Evolutionary conservation across 2,329 filamentous ascomycete species (phyloP), one percentile per base, ranked within the genome.

Genomic region (Diaporthe longicolla): DNA sequence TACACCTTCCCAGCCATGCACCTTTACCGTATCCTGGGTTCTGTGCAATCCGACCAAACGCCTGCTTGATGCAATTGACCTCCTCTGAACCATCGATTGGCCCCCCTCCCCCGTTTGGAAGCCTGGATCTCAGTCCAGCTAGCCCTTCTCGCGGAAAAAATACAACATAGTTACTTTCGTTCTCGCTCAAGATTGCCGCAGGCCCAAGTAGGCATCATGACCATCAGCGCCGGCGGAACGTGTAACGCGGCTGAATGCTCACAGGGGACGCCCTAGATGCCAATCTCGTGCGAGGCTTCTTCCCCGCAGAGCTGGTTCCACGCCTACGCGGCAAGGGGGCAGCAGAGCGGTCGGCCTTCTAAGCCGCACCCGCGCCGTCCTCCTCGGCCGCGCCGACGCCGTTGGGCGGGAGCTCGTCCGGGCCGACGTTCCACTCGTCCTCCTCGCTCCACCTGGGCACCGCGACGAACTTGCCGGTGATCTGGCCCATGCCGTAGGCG

Each of bases 391-490:
- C 73, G 17, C 24, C 73, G 54, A 70, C 43, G 26, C 74, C 74
- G 35, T 73, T 74, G 11, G 73, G 73, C 43, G 75, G 75, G 48
- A 85, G 77, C 19, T 82, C 82, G 43, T 82, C 79, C 9, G 83
- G 80, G 68, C 80, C 80, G 11, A 84, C 87, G 19, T 85, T 82
- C 89, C 89, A 91, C 40, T 90, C 88, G 72, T 88, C 85, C 77
- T 89, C 88, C 66, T 90, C 89, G 50, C 85, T 86, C 84, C 88
- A 92, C 58, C 88, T 85, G 10, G 90, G 90, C 35, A 88, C 89
- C 24, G 91, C 82, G 24, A 90, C 86, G 80, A 92, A 92, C 75
- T 89, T 89, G 66, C 89, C 90, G 84, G 89, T 88, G 74, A 93
- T 87, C 78, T 89, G 87, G 65, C 91, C 91, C 89, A 93, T 91